phyloP scores from a whole-genome alignment of 768 basidiomycete genomes.

The Pleurotus djamor region DNA sequence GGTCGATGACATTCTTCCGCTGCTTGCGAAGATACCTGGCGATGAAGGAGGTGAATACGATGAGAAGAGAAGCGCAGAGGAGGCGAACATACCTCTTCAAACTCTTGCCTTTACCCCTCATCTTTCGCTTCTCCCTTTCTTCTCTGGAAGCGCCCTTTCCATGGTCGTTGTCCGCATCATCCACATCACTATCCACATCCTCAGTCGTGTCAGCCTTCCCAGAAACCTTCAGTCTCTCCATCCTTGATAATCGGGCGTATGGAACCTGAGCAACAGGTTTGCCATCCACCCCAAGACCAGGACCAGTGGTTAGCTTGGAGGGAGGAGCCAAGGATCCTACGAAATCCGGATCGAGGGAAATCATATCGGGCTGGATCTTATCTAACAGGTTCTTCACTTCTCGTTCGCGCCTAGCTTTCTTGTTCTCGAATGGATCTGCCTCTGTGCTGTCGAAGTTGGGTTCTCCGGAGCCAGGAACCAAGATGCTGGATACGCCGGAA shows the following conservation, averaged over 20 bases:
- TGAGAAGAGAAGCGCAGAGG: background rate
- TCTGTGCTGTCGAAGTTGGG: slow-evolving; percentile 93
- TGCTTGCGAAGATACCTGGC: slow-evolving; percentile 78
- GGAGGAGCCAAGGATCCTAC: slow-evolving; percentile 67
- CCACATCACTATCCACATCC: slow-evolving; percentile 29
- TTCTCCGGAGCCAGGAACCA: slow-evolving; percentile 92
- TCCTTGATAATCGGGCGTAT: slow-evolving; percentile 72
- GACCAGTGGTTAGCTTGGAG: slow-evolving; percentile 54
- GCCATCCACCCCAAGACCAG: slow-evolving; percentile 22
- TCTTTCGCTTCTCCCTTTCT: slow-evolving; percentile 64
- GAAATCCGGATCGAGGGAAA: slow-evolving; percentile 78
- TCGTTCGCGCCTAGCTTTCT: slow-evolving; percentile 76
- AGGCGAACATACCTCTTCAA: slow-evolving; percentile 58
- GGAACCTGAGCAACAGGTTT: slow-evolving; percentile 48
- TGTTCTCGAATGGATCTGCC: slow-evolving; percentile 93
- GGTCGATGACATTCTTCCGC: slow-evolving; percentile 93
- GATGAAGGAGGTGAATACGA: background rate
- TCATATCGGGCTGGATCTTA: slow-evolving; percentile 94
- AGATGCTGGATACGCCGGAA: slow-evolving; percentile 76
- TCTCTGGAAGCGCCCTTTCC: slow-evolving; percentile 39
- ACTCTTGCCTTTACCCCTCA: slow-evolving; percentile 86
- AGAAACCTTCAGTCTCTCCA: slow-evolving; percentile 70
- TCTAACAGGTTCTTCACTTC: slow-evolving; percentile 91
- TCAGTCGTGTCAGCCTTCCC: slow-evolving; percentile 77
- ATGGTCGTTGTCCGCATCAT: slow-evolving; percentile 34